These are phyloP conservation scores for Lactifluus volemus DNA, from an alignment of 768 basidiomycete genomes.

Conservation along the genomic window DNA sequence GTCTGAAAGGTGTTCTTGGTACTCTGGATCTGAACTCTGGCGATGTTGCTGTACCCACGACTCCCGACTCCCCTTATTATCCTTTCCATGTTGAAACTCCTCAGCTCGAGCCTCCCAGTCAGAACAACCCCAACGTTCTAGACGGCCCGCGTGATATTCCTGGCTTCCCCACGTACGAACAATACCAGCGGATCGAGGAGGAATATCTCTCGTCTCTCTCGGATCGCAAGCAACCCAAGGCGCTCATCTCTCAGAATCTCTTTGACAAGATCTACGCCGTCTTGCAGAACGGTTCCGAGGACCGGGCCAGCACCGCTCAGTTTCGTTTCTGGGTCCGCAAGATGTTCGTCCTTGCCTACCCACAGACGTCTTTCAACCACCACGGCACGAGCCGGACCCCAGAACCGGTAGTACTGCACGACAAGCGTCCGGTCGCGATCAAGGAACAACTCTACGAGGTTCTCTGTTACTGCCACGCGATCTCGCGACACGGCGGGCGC, in stretches of 20 bases:
- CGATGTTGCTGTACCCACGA: constrained; percentile 1
- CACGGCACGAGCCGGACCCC: not conserved
- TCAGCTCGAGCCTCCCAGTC: constrained; percentile 10
- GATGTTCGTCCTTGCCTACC: constrained; percentile 19
- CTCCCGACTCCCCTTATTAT: constrained; percentile 12
- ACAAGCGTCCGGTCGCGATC: constrained; percentile 64
- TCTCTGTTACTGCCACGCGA: constrained; percentile 62
- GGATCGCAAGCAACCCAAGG: constrained; percentile 19
- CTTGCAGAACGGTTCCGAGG: constrained; percentile 13
- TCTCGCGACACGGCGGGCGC: constrained; percentile 61
- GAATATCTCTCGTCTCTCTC: constrained; percentile 18
- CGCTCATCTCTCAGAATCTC: constrained; percentile 19
- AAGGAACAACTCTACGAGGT: constrained; percentile 74
- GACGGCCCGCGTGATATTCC: constrained; percentile 11
- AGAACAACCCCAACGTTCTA: not conserved
- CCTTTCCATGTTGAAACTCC: constrained; percentile 13
- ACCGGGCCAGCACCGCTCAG: constrained; percentile 17
- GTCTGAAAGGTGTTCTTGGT: constrained; percentile 14
- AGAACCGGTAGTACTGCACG: constrained; percentile 53
- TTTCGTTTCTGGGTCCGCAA: constrained; percentile 22
- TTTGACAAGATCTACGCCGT: constrained; percentile 17
- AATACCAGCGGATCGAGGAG: constrained; percentile 18
- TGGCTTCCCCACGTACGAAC: constrained; percentile 18
- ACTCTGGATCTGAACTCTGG: constrained; percentile 16
- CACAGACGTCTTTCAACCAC: constrained; percentile 14